Percentiles rank a stretch among this genome's conserved stretches.
These are phyloP conservation scores for Arabis hirsuta DNA, from an alignment of 345 rosid genomes.

Conservation along the genomic window DNA sequence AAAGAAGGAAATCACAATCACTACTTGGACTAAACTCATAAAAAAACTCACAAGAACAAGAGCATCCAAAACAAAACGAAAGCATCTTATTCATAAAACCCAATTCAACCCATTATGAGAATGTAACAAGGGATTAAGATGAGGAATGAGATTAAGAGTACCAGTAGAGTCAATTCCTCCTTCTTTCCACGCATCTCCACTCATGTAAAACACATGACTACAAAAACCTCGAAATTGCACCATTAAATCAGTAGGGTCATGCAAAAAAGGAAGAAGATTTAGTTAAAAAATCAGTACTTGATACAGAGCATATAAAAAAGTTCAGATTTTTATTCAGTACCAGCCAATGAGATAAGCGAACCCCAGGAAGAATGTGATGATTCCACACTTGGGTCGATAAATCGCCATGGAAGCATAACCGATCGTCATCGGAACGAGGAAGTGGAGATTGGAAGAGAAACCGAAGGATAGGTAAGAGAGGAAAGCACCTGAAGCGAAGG, in stretches of 20 bases:
- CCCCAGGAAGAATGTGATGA: constrained; percentile 70
- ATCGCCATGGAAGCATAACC: constrained; percentile 83
- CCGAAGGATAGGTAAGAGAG: constrained; percentile 90
- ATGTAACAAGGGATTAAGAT: background rate
- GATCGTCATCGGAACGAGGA: constrained; percentile 78
- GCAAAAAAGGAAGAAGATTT: constrained; percentile 14
- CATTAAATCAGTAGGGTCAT: constrained; percentile 12
- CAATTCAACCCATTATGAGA: background rate
- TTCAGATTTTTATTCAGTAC: constrained; percentile 37
- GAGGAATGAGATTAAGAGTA: constrained; percentile 33
- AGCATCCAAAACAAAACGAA: background rate
- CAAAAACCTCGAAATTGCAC: constrained; percentile 29
- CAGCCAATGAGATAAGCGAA: constrained; percentile 95
- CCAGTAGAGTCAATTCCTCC: constrained; percentile 99
- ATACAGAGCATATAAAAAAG: background rate
- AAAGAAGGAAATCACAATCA: constrained; percentile 12
- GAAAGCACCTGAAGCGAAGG: constrained; percentile 64
- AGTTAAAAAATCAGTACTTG: background rate
- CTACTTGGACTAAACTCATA: background rate
- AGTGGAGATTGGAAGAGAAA: constrained; percentile 92
- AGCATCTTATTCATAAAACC: background rate
- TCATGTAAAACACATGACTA: constrained; percentile 98
- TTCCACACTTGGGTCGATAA: constrained; percentile 69
- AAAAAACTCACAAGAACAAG: constrained; percentile 11
- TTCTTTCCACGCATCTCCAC: constrained; percentile 99